Percentiles rank a stretch among this genome's conserved stretches.
These are phyloP conservation scores for Cyberlindnera mycetangii DNA, from an alignment of 805 yeast genomes.

Conservation along the genomic window DNA sequence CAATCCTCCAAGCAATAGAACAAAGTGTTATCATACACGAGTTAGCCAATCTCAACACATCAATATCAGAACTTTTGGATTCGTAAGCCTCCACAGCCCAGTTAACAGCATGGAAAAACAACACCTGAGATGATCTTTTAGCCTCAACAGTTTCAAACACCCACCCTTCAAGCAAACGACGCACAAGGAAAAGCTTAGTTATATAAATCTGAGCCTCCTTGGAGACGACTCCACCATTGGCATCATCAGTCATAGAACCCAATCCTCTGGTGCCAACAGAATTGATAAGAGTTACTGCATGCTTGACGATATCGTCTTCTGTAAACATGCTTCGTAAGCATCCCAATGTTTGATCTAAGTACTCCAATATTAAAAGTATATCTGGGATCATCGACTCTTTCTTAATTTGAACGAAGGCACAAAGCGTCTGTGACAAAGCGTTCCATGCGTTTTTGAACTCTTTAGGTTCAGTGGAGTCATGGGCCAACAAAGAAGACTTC, in stretches of 20 bases:
- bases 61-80: slow-evolving; percentile 41
- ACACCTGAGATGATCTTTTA: slow-evolving; percentile 37
- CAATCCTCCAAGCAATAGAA: slow-evolving; percentile 35
- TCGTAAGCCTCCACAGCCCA: slow-evolving; percentile 61
- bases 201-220: slow-evolving; percentile 51
- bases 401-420: slow-evolving; percentile 44
- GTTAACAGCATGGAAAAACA: slow-evolving; percentile 45
- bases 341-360: slow-evolving; percentile 52
- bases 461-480: slow-evolving; percentile 19
- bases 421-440: slow-evolving; percentile 32
- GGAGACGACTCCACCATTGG: slow-evolving; percentile 28
- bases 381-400: slow-evolving; percentile 51
- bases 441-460: slow-evolving; percentile 30
- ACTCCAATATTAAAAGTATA: slow-evolving; percentile 61
- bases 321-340: slow-evolving; percentile 39
- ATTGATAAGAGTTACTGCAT: slow-evolving; percentile 45
- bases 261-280: slow-evolving; percentile 57
- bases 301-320: slow-evolving; percentile 38
- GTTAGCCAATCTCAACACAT: slow-evolving; percentile 61
- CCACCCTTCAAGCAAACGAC: slow-evolving; percentile 46
- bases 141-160: slow-evolving; percentile 28
- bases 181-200: slow-evolving; percentile 58
- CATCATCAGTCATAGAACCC: slow-evolving; percentile 20
- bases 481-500: slow-evolving; percentile 36
- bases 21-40: slow-evolving; percentile 54